Percentiles rank a stretch among this genome's conserved stretches.
phyloP scores from a whole-genome alignment of 208 protist species.

The Acanthamoeba lugdunensis region DNA sequence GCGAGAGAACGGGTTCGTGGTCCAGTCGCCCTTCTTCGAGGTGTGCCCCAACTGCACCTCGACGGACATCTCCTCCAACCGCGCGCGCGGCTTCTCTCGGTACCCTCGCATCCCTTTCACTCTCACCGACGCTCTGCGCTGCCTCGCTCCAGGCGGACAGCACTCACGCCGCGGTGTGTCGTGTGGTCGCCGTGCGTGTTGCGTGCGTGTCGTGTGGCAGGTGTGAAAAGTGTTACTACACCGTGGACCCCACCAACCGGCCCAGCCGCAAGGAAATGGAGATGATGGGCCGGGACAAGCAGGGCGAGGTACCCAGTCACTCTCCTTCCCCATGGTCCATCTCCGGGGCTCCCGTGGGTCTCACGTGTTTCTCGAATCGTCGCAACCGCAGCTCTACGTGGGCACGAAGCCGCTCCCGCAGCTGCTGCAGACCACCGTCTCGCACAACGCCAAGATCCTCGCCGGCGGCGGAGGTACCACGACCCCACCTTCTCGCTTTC shows the following conservation, averaged over 20 bases:
- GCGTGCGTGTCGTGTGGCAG: neutral
- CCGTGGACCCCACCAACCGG: slow-evolving; percentile 37
- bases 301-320: neutral
- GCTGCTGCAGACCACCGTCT: neutral
- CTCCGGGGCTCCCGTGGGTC: no score
- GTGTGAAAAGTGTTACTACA: slow-evolving; percentile 45
- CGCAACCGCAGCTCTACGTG: neutral
- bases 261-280: slow-evolving; percentile 28
- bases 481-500: neutral
- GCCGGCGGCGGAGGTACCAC: neutral
- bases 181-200: neutral
- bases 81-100: neutral
- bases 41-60: slow-evolving; percentile 41
- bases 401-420: neutral
- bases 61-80: neutral
- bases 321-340: no score
- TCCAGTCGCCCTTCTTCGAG: slow-evolving; percentile 30
- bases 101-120: neutral
- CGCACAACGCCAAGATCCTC: neutral
- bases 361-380: no score
- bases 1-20: slow-evolving; percentile 1
- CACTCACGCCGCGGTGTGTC: neutral
- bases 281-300: neutral
- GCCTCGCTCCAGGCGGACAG: no score
- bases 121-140: neutral